Conservation (phyloP, 805 yeast species). For the Kodamaea kakaduensis region DNA sequence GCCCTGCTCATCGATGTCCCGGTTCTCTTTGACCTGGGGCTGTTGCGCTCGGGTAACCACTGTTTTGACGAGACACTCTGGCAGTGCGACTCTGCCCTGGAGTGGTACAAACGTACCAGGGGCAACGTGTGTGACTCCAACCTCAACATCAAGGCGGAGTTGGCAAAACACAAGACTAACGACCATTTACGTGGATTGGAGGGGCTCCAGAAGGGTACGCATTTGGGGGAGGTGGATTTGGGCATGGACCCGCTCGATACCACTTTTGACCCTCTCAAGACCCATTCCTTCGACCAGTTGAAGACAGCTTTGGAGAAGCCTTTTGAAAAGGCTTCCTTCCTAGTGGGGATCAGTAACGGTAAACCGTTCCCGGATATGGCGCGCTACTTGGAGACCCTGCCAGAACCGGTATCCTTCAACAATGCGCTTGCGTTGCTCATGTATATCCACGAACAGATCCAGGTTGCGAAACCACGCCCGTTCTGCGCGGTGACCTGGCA, state of each 20-base stretch:
- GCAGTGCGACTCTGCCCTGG: conserved; percentile 45
- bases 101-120: too few relatives aligned
- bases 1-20: conserved; percentile 32
- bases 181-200: not conserved
- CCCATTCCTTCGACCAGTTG: too few relatives aligned
- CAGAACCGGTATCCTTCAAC: conserved; percentile 40
- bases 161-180: not conserved
- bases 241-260: too few relatives aligned
- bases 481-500: conserved; percentile 62
- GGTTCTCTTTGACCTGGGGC: conserved; percentile 37
- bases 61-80: conserved; percentile 59
- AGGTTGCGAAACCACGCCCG: conserved; percentile 30
- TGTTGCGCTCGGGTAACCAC: conserved; percentile 61
- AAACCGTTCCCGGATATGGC: conserved; percentile 4
- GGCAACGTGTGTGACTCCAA: too few relatives aligned
- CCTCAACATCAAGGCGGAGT: too few relatives aligned
- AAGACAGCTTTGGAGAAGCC: too few relatives aligned
- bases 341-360: conserved; percentile 8
- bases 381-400: conserved; percentile 20
- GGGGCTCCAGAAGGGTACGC: too few relatives aligned
- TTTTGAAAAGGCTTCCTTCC: too few relatives aligned
- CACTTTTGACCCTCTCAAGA: conserved; percentile 1
- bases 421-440: conserved; percentile 55
- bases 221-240: too few relatives aligned
- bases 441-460: conserved; percentile 65